Evolutionary conservation across 1,139 yeast species (phyloP).

Genomic region (Debaryomyces psychrophilus): DNA sequence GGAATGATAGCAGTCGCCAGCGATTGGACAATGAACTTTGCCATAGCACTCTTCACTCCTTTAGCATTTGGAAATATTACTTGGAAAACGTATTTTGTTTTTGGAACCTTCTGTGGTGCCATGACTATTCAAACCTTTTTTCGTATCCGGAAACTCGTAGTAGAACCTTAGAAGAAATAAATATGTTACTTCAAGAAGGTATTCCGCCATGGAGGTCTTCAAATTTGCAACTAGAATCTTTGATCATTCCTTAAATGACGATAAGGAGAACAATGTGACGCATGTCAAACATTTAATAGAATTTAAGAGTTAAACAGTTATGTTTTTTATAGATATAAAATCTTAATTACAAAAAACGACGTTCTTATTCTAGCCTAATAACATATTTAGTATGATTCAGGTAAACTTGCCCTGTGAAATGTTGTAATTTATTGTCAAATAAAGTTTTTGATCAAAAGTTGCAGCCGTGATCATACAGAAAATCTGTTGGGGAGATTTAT

Average conservation of each 20-base stretch:
- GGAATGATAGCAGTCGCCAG: slow-evolving; percentile 50
- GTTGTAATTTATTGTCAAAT: too few species aligned
- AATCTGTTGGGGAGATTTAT: background rate
- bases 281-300: background rate
- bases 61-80: slow-evolving; percentile 48
- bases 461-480: background rate
- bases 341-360: too few species aligned
- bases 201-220: slow-evolving; percentile 64
- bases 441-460: too few species aligned
- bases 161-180: slow-evolving; percentile 64
- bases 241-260: background rate
- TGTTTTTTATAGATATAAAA: background rate
- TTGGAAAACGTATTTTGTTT: slow-evolving; percentile 52
- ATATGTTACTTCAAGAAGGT: slow-evolving; percentile 57
- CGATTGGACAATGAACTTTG: slow-evolving; percentile 51
- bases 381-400: too few species aligned
- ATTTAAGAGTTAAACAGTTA: background rate
- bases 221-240: background rate
- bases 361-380: too few species aligned
- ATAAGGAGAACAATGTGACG: background rate
- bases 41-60: slow-evolving; percentile 49
- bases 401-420: too few species aligned
- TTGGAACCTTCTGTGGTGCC: slow-evolving; percentile 50
- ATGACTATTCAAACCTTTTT: slow-evolving; percentile 66
- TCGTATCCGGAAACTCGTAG: slow-evolving; percentile 68